Evolutionary conservation across 176 grass and related monocot genomes (phyloP).

Genomic region (Tillandsia leiboldiana): DNA sequence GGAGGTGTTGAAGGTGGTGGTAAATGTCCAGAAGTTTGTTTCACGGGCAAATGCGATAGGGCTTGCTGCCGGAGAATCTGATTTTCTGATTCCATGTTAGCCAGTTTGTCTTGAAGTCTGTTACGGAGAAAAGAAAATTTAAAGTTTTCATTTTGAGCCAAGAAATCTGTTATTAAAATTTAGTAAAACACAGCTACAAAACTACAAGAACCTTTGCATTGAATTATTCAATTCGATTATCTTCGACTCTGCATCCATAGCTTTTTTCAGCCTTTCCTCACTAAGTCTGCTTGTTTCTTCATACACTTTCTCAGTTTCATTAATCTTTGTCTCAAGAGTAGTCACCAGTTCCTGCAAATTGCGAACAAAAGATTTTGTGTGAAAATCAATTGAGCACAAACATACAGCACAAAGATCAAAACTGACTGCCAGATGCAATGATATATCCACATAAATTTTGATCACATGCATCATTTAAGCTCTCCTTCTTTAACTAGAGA

Average conservation of each 20-base stretch:
- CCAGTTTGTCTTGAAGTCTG: conserved; percentile 84
- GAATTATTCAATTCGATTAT: conserved; percentile 68
- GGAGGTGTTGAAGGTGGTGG: conserved; percentile 42
- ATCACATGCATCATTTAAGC: neutral
- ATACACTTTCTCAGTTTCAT: conserved; percentile 79
- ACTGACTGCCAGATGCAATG: neutral
- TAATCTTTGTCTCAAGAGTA: conserved; percentile 78
- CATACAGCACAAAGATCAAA: neutral
- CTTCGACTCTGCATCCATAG: conserved; percentile 52
- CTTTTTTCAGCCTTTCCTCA: conserved; percentile 63
- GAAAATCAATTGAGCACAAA: neutral
- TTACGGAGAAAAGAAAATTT: neutral
- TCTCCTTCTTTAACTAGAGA: neutral
- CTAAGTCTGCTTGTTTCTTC: conserved; percentile 70
- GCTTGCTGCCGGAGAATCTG: conserved; percentile 73
- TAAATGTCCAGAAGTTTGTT: conserved; percentile 34
- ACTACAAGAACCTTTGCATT: conserved; percentile 60
- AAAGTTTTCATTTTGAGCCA: neutral
- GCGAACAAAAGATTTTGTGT: neutral
- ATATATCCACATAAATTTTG: neutral
- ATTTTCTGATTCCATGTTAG: conserved; percentile 89
- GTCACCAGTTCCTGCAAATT: conserved; percentile 50
- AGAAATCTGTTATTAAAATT: neutral
- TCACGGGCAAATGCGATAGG: conserved; percentile 33
- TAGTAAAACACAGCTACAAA: neutral